phyloP scores from a whole-genome alignment of 148 eudicot species.

The Spergularia bocconei region DNA sequence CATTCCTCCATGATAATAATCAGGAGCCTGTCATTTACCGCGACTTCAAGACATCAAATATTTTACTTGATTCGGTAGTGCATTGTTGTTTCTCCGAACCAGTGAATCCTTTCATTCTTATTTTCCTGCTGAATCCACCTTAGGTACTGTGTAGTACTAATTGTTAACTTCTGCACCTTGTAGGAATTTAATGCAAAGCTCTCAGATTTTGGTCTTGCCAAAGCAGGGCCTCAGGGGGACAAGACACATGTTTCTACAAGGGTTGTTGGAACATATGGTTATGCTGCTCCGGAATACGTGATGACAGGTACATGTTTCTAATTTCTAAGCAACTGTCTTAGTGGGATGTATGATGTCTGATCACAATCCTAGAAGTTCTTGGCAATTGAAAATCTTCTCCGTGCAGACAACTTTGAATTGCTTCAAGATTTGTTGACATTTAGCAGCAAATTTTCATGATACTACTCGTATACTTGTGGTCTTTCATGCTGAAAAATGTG shows the following conservation, averaged over 20 bases:
- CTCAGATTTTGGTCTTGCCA: slow-evolving; percentile 94
- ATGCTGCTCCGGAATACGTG: slow-evolving; percentile 98
- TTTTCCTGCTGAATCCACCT: neutral
- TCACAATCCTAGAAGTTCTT: neutral
- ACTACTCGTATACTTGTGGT: neutral
- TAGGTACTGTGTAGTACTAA: neutral
- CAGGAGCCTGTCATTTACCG: slow-evolving; percentile 85
- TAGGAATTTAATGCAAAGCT: slow-evolving; percentile 97
- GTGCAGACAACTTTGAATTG: neutral
- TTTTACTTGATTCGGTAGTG: slow-evolving; percentile 81
- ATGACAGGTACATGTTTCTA: slow-evolving; percentile 69
- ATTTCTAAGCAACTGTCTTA: neutral
- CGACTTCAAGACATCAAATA: slow-evolving; percentile 94
- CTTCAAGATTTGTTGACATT: neutral
- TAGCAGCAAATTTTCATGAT: no score
- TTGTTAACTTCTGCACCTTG: slow-evolving; percentile 6
- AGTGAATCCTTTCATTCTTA: neutral
- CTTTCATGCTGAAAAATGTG: no score
- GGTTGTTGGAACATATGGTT: slow-evolving; percentile 97
- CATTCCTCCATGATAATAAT: slow-evolving; percentile 76
- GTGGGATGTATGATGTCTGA: neutral
- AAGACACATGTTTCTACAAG: slow-evolving; percentile 94
- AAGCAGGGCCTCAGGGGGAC: slow-evolving; percentile 97
- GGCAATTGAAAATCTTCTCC: neutral
- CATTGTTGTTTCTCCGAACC: neutral